These are phyloP conservation scores for Lecanicillium sp. DNA, from an alignment of 2,329 filamentous ascomycete species.

Conservation along the genomic window DNA sequence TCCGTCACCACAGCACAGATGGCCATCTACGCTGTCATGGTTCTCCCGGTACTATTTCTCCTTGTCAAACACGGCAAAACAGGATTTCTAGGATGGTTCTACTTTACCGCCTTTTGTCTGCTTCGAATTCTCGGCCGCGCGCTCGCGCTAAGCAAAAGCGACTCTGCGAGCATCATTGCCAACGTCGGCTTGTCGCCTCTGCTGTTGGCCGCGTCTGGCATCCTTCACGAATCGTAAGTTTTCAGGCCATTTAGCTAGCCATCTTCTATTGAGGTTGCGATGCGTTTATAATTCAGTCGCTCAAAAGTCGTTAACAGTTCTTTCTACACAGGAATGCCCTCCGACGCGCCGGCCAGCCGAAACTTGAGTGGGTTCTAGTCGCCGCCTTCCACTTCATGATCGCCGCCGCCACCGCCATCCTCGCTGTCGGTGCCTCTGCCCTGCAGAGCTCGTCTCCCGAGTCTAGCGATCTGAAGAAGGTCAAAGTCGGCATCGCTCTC, in stretches of 20 bases:
- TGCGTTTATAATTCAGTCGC: not conserved
- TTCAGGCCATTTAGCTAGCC: too few species aligned
- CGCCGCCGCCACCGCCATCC: constrained; percentile 8
- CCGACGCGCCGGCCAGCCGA: not conserved
- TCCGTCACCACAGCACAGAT: constrained; percentile 23
- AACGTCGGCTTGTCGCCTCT: constrained; percentile 35
- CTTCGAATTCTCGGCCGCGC: constrained; percentile 30
- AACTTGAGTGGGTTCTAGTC: constrained; percentile 9
- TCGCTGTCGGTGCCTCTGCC: constrained; percentile 8
- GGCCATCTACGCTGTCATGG: constrained; percentile 30
- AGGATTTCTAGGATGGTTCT: constrained; percentile 34
- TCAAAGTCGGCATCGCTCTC: constrained; percentile 10
- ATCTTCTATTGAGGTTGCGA: not conserved
- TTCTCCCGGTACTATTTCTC: constrained; percentile 26
- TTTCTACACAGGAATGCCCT: not conserved
- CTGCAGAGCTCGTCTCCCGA: constrained; percentile 1
- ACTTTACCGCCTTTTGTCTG: constrained; percentile 31
- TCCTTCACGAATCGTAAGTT: constrained; percentile 32
- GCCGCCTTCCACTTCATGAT: constrained; percentile 1
- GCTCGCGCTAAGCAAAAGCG: constrained; percentile 23
- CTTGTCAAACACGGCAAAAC: constrained; percentile 27
- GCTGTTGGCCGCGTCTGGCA: constrained; percentile 23
- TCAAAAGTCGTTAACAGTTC: not conserved
- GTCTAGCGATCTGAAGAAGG: constrained; percentile 4
- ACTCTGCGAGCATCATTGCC: constrained; percentile 28